phyloP scores from a whole-genome alignment of 2,329 filamentous ascomycete genomes.

The Colletotrichum sp. region DNA sequence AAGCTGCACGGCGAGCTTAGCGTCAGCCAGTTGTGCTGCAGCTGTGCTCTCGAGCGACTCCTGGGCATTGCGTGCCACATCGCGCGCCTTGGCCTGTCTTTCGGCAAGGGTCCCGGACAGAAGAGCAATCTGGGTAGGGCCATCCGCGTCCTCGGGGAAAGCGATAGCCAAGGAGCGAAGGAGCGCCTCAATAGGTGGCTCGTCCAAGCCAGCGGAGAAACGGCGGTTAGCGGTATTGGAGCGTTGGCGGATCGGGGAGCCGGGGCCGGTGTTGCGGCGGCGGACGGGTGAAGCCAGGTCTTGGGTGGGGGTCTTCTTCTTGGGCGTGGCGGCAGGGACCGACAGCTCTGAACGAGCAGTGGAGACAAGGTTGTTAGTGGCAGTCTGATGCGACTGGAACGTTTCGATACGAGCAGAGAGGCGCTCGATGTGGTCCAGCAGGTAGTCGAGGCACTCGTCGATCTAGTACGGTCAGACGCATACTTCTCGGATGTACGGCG shows the following conservation, averaged over 20 bases:
- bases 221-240: slow-evolving; percentile 31
- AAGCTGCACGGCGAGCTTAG: slow-evolving; percentile 51
- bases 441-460: slow-evolving; percentile 55
- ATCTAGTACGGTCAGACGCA: slow-evolving; percentile 43
- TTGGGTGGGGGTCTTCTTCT: slow-evolving; percentile 25
- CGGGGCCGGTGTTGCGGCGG: slow-evolving; percentile 20
- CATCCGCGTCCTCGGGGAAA: slow-evolving; percentile 38
- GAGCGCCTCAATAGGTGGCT: slow-evolving; percentile 51
- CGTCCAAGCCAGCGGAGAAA: slow-evolving; percentile 40
- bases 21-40: slow-evolving; percentile 50
- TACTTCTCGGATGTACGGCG: not conserved
- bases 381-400: slow-evolving; percentile 50
- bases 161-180: slow-evolving; percentile 51
- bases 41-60: slow-evolving; percentile 52
- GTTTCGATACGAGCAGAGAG: slow-evolving; percentile 47
- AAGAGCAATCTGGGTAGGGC: slow-evolving; percentile 29
- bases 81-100: slow-evolving; percentile 45
- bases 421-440: slow-evolving; percentile 51
- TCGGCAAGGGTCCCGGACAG: slow-evolving; percentile 43
- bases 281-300: slow-evolving; percentile 40
- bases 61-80: slow-evolving; percentile 51
- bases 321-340: slow-evolving; percentile 22
- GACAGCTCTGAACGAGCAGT: slow-evolving; percentile 51
- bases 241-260: slow-evolving; percentile 40
- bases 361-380: slow-evolving; percentile 41